Evolutionary conservation across 2,329 filamentous ascomycete genomes (phyloP).

Genomic region (Aspergillus fructus): DNA sequence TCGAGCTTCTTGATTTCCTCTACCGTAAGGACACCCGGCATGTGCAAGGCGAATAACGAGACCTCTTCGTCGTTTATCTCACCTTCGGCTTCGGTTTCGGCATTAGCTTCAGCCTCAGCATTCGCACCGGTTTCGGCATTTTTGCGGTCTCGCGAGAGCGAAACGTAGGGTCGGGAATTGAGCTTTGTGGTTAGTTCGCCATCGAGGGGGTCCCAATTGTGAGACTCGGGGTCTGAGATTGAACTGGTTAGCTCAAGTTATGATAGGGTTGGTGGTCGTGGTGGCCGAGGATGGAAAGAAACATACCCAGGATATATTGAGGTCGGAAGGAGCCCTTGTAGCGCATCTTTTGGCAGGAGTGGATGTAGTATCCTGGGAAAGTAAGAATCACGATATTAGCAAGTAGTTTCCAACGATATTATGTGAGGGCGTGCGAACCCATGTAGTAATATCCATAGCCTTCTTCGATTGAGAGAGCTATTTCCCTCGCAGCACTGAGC

Average conservation of each 20-base stretch:
- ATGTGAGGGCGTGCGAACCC: slow-evolving; percentile 41
- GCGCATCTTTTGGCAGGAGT: slow-evolving; percentile 54
- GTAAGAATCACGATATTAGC: not conserved
- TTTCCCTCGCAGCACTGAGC: slow-evolving; percentile 61
- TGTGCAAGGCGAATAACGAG: slow-evolving; percentile 47
- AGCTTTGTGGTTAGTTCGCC: slow-evolving; percentile 43
- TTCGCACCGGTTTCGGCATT: not conserved
- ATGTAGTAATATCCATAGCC: slow-evolving; percentile 65
- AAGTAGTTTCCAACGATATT: no score
- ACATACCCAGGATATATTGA: slow-evolving; percentile 49
- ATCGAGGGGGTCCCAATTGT: slow-evolving; percentile 46
- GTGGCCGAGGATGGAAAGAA: not conserved
- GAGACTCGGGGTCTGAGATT: slow-evolving; percentile 45
- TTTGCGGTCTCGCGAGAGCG: slow-evolving; percentile 38
- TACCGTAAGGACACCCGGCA: slow-evolving; percentile 47
- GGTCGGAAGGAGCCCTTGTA: slow-evolving; percentile 51
- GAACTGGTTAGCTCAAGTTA: not conserved
- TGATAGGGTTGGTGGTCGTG: not conserved
- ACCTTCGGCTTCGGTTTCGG: slow-evolving; percentile 12
- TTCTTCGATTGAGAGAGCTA: slow-evolving; percentile 55
- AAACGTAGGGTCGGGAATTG: slow-evolving; percentile 45
- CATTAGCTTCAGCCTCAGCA: not conserved
- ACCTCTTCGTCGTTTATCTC: slow-evolving; percentile 40
- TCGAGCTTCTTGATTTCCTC: slow-evolving; percentile 44
- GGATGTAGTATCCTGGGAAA: slow-evolving; percentile 59